phyloP scores from a whole-genome alignment of 441 rosid species.

The Codiaeum variegatum region DNA sequence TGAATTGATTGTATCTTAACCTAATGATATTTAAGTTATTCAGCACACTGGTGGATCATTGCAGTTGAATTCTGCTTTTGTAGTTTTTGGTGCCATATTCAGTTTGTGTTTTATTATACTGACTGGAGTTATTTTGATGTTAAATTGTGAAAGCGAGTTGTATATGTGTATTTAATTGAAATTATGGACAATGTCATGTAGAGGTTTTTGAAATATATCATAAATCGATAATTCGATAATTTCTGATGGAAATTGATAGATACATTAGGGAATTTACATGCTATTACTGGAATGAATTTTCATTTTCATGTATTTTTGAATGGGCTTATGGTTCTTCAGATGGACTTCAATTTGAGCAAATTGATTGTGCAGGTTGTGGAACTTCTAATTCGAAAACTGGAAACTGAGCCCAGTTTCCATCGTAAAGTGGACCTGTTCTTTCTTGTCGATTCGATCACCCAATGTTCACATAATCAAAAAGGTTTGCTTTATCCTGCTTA shows the following conservation, averaged over 20 bases:
- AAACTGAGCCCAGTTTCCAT: conserved; percentile 75
- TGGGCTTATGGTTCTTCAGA: not conserved
- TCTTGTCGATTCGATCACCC: conserved; percentile 96
- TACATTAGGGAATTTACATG: not conserved
- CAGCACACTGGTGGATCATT: not conserved
- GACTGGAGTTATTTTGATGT: not conserved
- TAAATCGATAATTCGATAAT: not conserved
- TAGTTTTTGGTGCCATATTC: not conserved
- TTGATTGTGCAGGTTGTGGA: conserved; percentile 81
- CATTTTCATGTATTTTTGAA: not conserved
- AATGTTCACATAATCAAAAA: conserved; percentile 91
- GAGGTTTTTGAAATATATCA: not conserved
- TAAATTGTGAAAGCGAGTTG: not conserved
- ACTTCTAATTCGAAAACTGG: conserved; percentile 84
- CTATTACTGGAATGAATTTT: not conserved
- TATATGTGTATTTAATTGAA: not conserved
- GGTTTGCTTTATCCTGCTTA: conserved; percentile 37
- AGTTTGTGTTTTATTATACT: not conserved
- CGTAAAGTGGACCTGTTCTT: conserved; percentile 91
- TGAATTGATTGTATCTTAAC: not conserved
- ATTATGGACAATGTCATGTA: not conserved
- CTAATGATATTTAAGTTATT: not conserved
- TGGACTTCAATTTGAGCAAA: not conserved
- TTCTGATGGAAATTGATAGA: not conserved
- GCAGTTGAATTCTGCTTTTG: not conserved